Evolutionary conservation across 805 yeast species (phyloP).

Genomic region (Teunomyces funiuensis): DNA sequence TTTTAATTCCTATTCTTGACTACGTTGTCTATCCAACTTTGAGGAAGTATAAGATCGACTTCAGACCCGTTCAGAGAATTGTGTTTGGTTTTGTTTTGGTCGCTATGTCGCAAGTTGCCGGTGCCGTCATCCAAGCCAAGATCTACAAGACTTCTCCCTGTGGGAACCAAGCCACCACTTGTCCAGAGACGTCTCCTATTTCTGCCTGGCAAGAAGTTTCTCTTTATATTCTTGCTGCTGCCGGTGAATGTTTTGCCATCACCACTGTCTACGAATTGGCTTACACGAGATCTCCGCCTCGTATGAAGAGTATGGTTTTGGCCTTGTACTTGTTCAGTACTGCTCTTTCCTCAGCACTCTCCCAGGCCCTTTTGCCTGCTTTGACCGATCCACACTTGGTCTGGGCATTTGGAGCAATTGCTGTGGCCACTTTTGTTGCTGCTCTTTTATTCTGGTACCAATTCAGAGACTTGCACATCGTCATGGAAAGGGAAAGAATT

Average conservation of each 20-base stretch:
- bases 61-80: slow-evolving; percentile 46
- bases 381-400: slow-evolving; percentile 41
- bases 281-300: slow-evolving; percentile 50
- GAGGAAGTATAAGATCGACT: slow-evolving; percentile 39
- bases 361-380: slow-evolving; percentile 41
- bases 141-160: slow-evolving; percentile 52
- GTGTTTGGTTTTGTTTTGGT: slow-evolving; percentile 49
- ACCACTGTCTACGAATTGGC: slow-evolving; percentile 56
- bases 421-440: slow-evolving; percentile 33
- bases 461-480: slow-evolving; percentile 40
- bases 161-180: slow-evolving; percentile 45
- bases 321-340: slow-evolving; percentile 44
- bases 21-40: slow-evolving; percentile 46
- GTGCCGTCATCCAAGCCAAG: slow-evolving; percentile 49
- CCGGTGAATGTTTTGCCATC: slow-evolving; percentile 53
- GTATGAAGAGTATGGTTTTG: slow-evolving; percentile 51
- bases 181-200: slow-evolving; percentile 29
- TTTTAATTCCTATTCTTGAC: slow-evolving; percentile 52
- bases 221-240: slow-evolving; percentile 44
- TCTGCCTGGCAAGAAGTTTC: slow-evolving; percentile 29
- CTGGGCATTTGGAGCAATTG: slow-evolving; percentile 42
- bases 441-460: slow-evolving; percentile 33
- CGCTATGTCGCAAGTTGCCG: slow-evolving; percentile 47
- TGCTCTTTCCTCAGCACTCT: slow-evolving; percentile 49
- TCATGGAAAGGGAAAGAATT: slow-evolving; percentile 37